Evolutionary conservation across 768 basidiomycete genomes (phyloP).

Genomic region (Clitopilus passeckerianus): DNA sequence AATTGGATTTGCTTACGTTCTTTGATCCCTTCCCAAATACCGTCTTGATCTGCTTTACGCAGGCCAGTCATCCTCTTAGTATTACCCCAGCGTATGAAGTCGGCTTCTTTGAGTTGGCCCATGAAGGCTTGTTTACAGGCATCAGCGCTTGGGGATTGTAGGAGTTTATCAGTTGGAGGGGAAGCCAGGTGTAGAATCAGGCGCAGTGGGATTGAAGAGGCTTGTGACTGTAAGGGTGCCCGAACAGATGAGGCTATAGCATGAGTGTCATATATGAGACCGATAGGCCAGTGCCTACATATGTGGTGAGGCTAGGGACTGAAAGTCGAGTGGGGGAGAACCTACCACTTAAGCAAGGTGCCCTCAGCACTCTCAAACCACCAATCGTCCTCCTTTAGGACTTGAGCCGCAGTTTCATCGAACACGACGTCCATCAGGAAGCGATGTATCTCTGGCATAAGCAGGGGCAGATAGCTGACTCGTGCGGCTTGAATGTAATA

Average conservation of each 20-base stretch:
- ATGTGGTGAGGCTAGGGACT: slow-evolving; percentile 4
- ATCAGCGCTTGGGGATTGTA: slow-evolving; percentile 76
- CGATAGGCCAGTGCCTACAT: slow-evolving; percentile 95
- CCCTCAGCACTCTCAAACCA: slow-evolving; percentile 96
- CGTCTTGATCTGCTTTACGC: slow-evolving; percentile 89
- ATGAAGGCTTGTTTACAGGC: slow-evolving; percentile 92
- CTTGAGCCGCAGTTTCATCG: slow-evolving; percentile 74
- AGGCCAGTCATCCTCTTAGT: slow-evolving; percentile 91
- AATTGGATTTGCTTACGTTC: slow-evolving; percentile 64
- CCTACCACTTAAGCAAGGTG: slow-evolving; percentile 81
- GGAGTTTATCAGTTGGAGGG: slow-evolving; percentile 82
- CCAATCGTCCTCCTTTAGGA: slow-evolving; percentile 86
- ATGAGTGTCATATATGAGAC: slow-evolving; percentile 88
- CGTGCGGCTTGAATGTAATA: slow-evolving; percentile 90
- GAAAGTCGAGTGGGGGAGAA: slow-evolving; percentile 8
- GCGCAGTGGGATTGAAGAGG: slow-evolving; percentile 56
- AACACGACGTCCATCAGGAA: slow-evolving; percentile 92
- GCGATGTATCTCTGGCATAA: slow-evolving; percentile 83
- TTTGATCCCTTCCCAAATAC: slow-evolving; percentile 94
- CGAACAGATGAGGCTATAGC: slow-evolving; percentile 59
- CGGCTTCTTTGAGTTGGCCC: slow-evolving; percentile 94
- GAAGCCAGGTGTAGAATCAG: slow-evolving; percentile 83
- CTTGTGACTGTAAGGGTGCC: slow-evolving; percentile 31
- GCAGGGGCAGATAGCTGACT: slow-evolving; percentile 87
- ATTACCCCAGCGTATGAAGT: slow-evolving; percentile 96